phyloP scores from a whole-genome alignment of 441 rosid species.

The Codiaeum variegatum region DNA sequence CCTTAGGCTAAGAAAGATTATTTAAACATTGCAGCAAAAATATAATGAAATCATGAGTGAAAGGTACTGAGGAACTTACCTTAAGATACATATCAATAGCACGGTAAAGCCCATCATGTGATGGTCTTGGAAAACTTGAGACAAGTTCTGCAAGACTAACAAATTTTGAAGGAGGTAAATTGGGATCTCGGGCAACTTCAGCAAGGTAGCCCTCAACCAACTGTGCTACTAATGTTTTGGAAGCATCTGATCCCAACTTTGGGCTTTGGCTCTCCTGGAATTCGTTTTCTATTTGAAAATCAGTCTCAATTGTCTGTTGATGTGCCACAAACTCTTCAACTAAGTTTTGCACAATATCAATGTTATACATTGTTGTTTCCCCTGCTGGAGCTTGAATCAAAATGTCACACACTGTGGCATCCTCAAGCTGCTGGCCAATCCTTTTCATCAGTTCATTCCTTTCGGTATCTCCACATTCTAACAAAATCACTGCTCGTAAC shows the following conservation, averaged over 20 bases:
- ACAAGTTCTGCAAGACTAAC: conserved; percentile 51
- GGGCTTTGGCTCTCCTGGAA: conserved; percentile 39
- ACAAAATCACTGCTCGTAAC: conserved; percentile 53
- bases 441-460: conserved; percentile 55
- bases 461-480: conserved; percentile 58
- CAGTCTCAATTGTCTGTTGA: conserved; percentile 27
- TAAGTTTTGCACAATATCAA: conserved; percentile 61
- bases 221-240: conserved; percentile 52
- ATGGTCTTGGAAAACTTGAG: conserved; percentile 61
- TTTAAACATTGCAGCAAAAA: neutral
- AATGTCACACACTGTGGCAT: conserved; percentile 61
- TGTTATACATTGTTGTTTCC: conserved; percentile 40
- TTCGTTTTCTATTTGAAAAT: conserved; percentile 28
- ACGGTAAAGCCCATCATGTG: conserved; percentile 78
- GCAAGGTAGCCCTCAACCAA: conserved; percentile 77
- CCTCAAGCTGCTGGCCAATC: conserved; percentile 58
- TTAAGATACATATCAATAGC: conserved; percentile 85
- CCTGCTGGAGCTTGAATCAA: conserved; percentile 47
- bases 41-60: neutral
- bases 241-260: conserved; percentile 34
- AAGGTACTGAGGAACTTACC: conserved; percentile 35
- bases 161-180: conserved; percentile 52
- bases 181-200: conserved; percentile 70
- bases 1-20: neutral
- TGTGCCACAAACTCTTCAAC: conserved; percentile 52